Base-by-base conservation (phyloP, 257 asterid genomes). In the Salvia splendens region DNA sequence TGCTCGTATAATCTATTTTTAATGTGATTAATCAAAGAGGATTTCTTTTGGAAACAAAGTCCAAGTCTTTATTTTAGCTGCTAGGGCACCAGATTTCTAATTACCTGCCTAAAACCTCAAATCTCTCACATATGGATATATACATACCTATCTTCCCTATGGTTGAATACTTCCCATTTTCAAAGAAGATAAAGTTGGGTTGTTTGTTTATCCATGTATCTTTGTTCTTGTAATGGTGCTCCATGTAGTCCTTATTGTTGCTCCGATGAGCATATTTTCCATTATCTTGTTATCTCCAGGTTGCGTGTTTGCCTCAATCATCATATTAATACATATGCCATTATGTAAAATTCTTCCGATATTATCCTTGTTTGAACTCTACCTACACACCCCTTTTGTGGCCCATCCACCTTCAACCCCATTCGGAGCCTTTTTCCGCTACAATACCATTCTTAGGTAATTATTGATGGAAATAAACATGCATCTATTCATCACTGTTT, bases 1-100 rank as follows among this genome's bases (percentile, higher is more conserved):
- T 73, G 70, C 12, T 54, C 45, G 28, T 73, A 67, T 59, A 51
- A 61, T 72, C 59, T 71, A 2, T 61, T 51, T 28, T 24, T 56
- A 66, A 55, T 54, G 24, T 54, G 10, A 35, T 6, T 54, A 24
- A 48, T 46, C 40, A 50, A 20, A 4, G 33, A 15, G 38, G 36
- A 48, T 75, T 54, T 61, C 45, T 61, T 61, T 24, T 46, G 35
- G 38, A 75, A 63, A 46, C 56, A 56, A 56, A 10, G 40, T 69
- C n/a, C 10, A 15, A 52, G 46, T 63, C 40, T 40, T 62, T 40
- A 1, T 50, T 49, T 69, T 38, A 36, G 5, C 32, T 65, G 61
- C 67, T 65, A 9, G 12, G 11, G 61, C 17, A 60, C 43, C 35
- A 28, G 33, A 45, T 36, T 24, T 54, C n/a, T 55, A 60, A 14